phyloP scores from a whole-genome alignment of 257 asterid genomes.

The Plantago major region DNA sequence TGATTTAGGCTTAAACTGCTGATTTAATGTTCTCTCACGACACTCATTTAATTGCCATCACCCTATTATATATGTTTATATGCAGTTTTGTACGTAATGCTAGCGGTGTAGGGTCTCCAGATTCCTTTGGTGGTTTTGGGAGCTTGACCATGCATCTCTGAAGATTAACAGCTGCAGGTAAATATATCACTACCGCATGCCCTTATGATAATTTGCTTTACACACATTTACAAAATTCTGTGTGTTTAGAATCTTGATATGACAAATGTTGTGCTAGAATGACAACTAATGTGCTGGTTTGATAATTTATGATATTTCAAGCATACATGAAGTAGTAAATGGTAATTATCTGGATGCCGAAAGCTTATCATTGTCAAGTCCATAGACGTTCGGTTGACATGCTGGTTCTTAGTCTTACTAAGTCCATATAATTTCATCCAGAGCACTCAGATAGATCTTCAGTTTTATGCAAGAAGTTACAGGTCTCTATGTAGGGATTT shows the following conservation, averaged over 20 bases:
- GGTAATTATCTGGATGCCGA: conserved; percentile 57
- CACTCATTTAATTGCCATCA: conserved; percentile 17
- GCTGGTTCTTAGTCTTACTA: not conserved
- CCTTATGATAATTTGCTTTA: not conserved
- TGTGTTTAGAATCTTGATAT: no score
- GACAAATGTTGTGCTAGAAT: conserved; percentile 2
- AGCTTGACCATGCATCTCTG: conserved; percentile 93
- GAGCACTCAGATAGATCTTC: no score
- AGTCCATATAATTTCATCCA: no score
- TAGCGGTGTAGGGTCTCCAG: conserved; percentile 95
- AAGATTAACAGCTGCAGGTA: conserved; percentile 80
- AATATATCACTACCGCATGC: not conserved
- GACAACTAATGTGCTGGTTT: conserved; percentile 11
- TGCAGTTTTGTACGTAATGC: conserved; percentile 98
- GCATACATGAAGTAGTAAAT: conserved; percentile 69
- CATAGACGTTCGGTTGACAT: conserved; percentile 62
- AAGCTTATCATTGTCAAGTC: conserved; percentile 78
- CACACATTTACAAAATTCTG: no score
- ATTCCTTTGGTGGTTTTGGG: conserved; percentile 96
- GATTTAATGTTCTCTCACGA: no score
- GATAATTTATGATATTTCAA: conserved; percentile 35
- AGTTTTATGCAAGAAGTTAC: no score
- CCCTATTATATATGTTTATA: conserved; percentile 25
- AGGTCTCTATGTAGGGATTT: no score
- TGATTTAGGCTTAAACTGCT: no score